A percentile compares a stretch with the other conserved stretches of the same genome.
These are phyloP conservation scores for Trypanosoma melophagium DNA, from an alignment of 208 protist genomes.

Conservation along the genomic window DNA sequence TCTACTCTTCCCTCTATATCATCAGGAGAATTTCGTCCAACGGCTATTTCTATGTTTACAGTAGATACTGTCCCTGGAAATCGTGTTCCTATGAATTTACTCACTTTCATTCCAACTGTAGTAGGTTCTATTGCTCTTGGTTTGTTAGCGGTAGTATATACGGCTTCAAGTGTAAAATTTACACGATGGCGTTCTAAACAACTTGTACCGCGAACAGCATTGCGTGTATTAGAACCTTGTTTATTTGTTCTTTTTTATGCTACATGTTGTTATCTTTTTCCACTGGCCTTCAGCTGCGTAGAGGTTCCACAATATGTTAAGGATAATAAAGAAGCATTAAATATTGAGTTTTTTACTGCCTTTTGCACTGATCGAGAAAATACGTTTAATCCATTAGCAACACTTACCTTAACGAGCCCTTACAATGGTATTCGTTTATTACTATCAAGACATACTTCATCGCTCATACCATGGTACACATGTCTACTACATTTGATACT, in stretches of 20 bases:
- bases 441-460: slow-evolving; percentile 55
- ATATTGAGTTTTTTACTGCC: slow-evolving; percentile 56
- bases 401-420: slow-evolving; percentile 55
- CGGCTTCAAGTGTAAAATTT: slow-evolving; percentile 63
- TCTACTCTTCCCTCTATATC: slow-evolving; percentile 16
- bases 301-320: slow-evolving; percentile 37
- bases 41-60: slow-evolving; percentile 61
- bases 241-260: slow-evolving; percentile 44
- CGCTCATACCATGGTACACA: slow-evolving; percentile 43
- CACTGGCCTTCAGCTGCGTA: slow-evolving; percentile 53
- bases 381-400: slow-evolving; percentile 66
- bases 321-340: slow-evolving; percentile 34
- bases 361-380: slow-evolving; percentile 44
- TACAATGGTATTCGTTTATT: slow-evolving; percentile 69
- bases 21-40: slow-evolving; percentile 36
- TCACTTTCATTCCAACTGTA: slow-evolving; percentile 64
- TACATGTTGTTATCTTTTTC: slow-evolving; percentile 49
- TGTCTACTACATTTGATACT: slow-evolving; percentile 55
- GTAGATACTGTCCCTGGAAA: slow-evolving; percentile 48
- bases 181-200: slow-evolving; percentile 49
- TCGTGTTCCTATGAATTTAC: slow-evolving; percentile 47
- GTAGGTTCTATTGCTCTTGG: slow-evolving; percentile 59
- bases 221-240: slow-evolving; percentile 62
- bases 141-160: slow-evolving; percentile 69
- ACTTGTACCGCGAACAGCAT: slow-evolving; percentile 38